These are phyloP conservation scores for Orobanche coerulescens DNA, from an alignment of 257 asterid genomes.

Conservation along the genomic window DNA sequence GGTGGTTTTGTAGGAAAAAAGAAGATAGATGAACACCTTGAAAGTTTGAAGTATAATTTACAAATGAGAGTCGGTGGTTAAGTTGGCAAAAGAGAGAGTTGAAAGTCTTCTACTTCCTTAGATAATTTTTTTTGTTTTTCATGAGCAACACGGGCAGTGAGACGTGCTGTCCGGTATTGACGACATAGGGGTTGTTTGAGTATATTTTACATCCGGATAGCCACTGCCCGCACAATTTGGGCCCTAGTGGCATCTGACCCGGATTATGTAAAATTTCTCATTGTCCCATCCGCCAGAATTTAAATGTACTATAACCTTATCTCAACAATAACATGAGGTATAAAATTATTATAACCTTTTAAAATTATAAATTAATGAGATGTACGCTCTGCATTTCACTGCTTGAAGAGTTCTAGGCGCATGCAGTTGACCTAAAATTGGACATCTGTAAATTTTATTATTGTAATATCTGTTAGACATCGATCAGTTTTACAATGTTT, in stretches of 20 bases:
- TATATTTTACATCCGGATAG: slow-evolving; percentile 10
- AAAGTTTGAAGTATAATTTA: not conserved
- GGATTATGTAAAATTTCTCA: not conserved
- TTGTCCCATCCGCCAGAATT: not conserved
- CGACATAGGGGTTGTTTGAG: slow-evolving; percentile 1
- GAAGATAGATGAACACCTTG: not conserved
- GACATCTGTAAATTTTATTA: slow-evolving; percentile 6
- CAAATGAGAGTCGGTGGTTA: not conserved
- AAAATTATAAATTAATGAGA: not conserved
- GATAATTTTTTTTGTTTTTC: not conserved
- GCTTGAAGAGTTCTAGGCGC: slow-evolving; percentile 12
- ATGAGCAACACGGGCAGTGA: not conserved
- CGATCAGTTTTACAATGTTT: slow-evolving; percentile 7
- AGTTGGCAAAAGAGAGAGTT: not conserved
- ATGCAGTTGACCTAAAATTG: slow-evolving; percentile 8
- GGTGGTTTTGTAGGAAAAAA: not conserved
- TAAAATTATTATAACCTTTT: not conserved
- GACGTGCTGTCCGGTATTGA: not conserved
- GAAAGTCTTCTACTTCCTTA: not conserved
- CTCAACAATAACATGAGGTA: not conserved
- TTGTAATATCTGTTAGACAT: not conserved
- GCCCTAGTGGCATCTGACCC: not conserved
- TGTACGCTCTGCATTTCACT: not conserved
- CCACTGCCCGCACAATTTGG: slow-evolving; percentile 9
- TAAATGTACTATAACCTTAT: not conserved